Evolutionary conservation across 371 early-diverging fungal genomes (phyloP), one percentile per base, ranked within the genome.

Genomic region (Mucor plumbeus): DNA sequence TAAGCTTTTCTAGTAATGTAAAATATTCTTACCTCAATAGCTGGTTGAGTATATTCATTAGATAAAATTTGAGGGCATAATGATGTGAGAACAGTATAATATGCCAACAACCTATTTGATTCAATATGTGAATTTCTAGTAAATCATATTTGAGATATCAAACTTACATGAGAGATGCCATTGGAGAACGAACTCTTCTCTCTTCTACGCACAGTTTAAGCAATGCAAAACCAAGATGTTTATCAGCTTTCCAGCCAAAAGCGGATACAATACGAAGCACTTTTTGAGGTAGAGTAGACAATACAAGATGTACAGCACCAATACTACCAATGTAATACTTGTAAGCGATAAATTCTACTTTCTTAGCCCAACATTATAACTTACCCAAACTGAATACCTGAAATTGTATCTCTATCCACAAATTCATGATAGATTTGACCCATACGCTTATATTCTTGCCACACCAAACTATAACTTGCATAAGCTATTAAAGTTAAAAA

Each of bases 221-320:
- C 56, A 88, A 65, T 7, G 86, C 86, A 70, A 90, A 85, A 0
- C 90, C 90, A 57, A 88, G 81, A 26, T 84, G 80, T 61, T 85
- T 84, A 73, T 90, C 87, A 1, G 87, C 88, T 56, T 81, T 82
- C 83, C 86, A 87, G 14, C 88, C 88, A 63, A 90, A 85, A 3
- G 86, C 86, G n/a, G 83, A 78, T 15, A 90, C 84, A 17, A 90
- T 73, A 7, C 83, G 83, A 21, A 88, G 76, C 33, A 88, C 78
- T 68, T 90, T 90, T 70, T 84, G 76, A 0, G 90, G 88, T 53
- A 90, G 69, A 0, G 83, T 79, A 0, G 88, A 85, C 38, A 90
- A 68, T 0, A 89, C 84, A 11, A 88, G 75, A 68, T 90, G 83
- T 50, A 87, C 86, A 34, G 90, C 82, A 67, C 90, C 90, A 62